These are phyloP conservation scores for Thinopyrum elongatum DNA, from an alignment of 176 grass and related monocot species.

Conservation along the genomic window DNA sequence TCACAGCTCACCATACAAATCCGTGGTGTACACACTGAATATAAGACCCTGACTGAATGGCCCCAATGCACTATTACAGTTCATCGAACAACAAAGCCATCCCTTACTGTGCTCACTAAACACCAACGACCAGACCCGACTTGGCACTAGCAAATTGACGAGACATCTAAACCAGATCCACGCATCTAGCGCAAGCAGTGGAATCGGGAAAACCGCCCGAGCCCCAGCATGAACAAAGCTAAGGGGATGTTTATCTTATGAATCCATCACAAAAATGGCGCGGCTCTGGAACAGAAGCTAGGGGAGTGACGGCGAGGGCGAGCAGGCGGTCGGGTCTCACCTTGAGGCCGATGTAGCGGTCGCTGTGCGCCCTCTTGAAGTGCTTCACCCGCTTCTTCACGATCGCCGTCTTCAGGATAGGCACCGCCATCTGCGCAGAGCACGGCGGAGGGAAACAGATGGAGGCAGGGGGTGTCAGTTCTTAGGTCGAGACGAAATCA, in stretches of 20 bases:
- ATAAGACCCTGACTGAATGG: too few relatives aligned
- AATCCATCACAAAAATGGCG: not conserved
- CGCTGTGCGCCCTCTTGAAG: constrained; percentile 82
- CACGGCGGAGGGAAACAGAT: not conserved
- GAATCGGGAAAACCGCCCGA: too few relatives aligned
- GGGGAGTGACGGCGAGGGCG: not conserved
- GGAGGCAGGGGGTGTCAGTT: not conserved
- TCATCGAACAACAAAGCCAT: not conserved
- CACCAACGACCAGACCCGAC: not conserved
- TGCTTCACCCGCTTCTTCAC: constrained; percentile 85
- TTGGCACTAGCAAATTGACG: not conserved
- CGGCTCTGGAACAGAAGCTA: not conserved
- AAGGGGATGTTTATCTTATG: not conserved
- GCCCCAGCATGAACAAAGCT: not conserved
- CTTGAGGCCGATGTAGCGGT: constrained; percentile 77
- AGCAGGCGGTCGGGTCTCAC: not conserved
- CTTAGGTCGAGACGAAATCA: not conserved
- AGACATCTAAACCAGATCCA: not conserved
- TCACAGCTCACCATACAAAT: not conserved
- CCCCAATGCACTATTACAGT: not conserved
- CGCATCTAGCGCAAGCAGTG: not conserved
- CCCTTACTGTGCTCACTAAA: not conserved
- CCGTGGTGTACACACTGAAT: not conserved
- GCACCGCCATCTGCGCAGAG: constrained; percentile 13
- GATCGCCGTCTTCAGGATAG: constrained; percentile 48